Evolutionary conservation across 768 basidiomycete genomes (phyloP).

Genomic region (Boletus reticulatus): DNA sequence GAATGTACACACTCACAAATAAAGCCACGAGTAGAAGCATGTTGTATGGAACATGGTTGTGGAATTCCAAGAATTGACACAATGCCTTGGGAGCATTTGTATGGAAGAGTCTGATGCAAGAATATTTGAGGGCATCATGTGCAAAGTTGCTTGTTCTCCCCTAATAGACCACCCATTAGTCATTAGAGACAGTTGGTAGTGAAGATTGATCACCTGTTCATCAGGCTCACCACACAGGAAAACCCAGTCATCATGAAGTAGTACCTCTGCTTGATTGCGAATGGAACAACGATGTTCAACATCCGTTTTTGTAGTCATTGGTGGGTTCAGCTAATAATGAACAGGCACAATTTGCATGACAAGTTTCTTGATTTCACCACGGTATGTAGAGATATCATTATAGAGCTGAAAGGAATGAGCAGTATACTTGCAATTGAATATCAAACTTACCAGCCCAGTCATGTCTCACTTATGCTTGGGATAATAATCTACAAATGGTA

Average conservation of each 20-base stretch:
- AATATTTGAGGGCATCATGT: not conserved
- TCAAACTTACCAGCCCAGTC: not conserved
- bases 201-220: not conserved
- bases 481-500: not conserved
- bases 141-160: not conserved
- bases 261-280: not conserved
- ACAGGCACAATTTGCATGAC: not conserved
- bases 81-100: not conserved
- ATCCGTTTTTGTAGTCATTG: not conserved
- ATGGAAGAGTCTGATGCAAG: too few species aligned
- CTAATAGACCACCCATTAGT: not conserved
- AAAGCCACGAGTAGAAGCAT: not conserved
- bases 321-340: not conserved
- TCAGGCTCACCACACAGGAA: not conserved
- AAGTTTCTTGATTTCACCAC: not conserved
- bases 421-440: not conserved
- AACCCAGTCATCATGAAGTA: not conserved
- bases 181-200: not conserved
- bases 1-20: not conserved
- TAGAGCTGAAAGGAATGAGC: not conserved
- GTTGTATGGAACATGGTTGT: not conserved
- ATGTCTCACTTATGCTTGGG: not conserved
- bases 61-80: not conserved
- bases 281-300: not conserved
- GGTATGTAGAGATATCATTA: not conserved